A percentile compares a stretch with the other conserved stretches of the same genome.
These are phyloP conservation scores for Planoprotostelium fungivorum DNA, from an alignment of 78 protist genomes.

Conservation along the genomic window DNA sequence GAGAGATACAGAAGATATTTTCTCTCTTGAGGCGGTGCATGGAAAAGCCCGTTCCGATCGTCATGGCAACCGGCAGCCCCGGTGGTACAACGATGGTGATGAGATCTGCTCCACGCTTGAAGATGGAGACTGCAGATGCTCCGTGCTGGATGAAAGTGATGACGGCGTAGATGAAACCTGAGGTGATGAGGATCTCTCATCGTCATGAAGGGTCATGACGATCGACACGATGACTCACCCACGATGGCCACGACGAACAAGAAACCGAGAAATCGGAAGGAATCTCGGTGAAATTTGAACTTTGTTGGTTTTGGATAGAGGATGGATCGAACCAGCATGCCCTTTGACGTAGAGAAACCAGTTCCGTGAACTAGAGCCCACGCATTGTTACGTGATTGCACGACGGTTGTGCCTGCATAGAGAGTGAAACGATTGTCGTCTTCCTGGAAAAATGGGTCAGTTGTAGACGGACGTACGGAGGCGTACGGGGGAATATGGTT, in stretches of 20 bases:
- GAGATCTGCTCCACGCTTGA: constrained; percentile 69
- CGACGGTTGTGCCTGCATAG: constrained; percentile 31
- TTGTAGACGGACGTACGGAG: background rate
- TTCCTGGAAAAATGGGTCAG: constrained; percentile 4
- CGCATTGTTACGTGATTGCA: background rate
- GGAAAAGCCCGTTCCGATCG: constrained; percentile 78
- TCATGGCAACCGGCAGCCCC: constrained; percentile 83
- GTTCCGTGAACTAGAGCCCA: constrained; percentile 37
- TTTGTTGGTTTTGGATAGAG: constrained; percentile 67
- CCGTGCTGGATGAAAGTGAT: constrained; percentile 14
- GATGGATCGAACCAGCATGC: constrained; percentile 63
- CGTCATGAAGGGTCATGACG: no score
- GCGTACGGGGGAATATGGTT: background rate
- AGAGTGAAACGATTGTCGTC: constrained; percentile 12
- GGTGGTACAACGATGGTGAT: constrained; percentile 87
- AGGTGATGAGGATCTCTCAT: no score
- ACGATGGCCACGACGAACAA: constrained; percentile 34
- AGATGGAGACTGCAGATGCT: background rate
- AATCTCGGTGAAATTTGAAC: constrained; percentile 69
- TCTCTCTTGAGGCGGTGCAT: constrained; percentile 33
- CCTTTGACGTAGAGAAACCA: constrained; percentile 76
- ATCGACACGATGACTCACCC: no score
- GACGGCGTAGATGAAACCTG: constrained; percentile 28
- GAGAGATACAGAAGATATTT: constrained; percentile 68
- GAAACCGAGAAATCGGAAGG: constrained; percentile 63